phyloP scores from a whole-genome alignment of 805 yeast species.

The Metschnikowia colocasiae region DNA sequence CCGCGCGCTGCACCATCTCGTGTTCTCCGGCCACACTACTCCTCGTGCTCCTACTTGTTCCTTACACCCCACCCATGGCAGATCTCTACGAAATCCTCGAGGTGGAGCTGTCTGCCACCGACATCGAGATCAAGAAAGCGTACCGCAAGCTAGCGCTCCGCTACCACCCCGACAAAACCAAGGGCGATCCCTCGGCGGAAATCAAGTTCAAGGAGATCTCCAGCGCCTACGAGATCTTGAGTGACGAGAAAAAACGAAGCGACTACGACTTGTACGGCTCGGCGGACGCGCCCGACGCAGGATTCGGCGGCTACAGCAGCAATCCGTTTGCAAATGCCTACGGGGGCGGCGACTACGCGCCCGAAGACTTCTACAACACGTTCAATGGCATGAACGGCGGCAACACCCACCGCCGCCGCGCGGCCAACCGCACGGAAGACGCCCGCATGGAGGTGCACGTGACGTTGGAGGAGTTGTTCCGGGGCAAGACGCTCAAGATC shows the following conservation, averaged over 20 bases:
- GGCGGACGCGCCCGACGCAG: slow-evolving; percentile 23
- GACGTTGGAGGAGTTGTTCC: slow-evolving; percentile 68
- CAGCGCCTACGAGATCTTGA: slow-evolving; percentile 80
- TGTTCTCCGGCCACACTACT: background rate
- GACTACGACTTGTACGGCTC: slow-evolving; percentile 59
- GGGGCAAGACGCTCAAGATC: slow-evolving; percentile 76
- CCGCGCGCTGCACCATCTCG: background rate
- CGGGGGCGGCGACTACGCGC: slow-evolving; percentile 48
- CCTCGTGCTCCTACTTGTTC: background rate
- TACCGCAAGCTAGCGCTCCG: slow-evolving; percentile 78
- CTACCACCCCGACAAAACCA: slow-evolving; percentile 87
- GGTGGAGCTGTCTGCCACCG: slow-evolving; percentile 59
- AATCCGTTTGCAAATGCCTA: slow-evolving; percentile 36
- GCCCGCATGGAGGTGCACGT: slow-evolving; percentile 64
- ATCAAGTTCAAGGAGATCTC: slow-evolving; percentile 75
- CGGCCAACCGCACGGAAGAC: slow-evolving; percentile 51
- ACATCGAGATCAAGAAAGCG: slow-evolving; percentile 74
- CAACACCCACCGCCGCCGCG: slow-evolving; percentile 10
- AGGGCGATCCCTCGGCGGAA: slow-evolving; percentile 68
- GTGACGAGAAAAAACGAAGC: slow-evolving; percentile 60
- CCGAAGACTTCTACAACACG: slow-evolving; percentile 77
- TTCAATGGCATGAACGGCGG: slow-evolving; percentile 45
- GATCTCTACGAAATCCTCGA: slow-evolving; percentile 66
- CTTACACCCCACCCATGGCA: background rate
- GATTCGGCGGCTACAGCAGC: slow-evolving; percentile 25